Base-by-base conservation (phyloP, 768 basidiomycete genomes). In the Auriscalpium orientale region DNA sequence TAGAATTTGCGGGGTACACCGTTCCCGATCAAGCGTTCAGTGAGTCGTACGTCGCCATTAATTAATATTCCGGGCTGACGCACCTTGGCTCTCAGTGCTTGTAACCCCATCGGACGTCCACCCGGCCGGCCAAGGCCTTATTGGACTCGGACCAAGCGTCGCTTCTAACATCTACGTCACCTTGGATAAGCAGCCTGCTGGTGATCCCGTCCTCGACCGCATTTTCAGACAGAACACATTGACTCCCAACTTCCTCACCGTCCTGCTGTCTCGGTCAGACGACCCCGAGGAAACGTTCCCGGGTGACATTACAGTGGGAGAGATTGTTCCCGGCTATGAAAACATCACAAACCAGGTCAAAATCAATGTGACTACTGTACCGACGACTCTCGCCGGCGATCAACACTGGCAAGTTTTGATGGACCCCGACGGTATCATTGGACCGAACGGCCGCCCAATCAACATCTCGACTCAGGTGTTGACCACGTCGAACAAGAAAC, bases 11-110 rank as follows among this genome's bases (percentile, higher is more conserved):
- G 38, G 77, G 77, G 16, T 76, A 73, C 60, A 70, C 65, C 1
- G 70, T 80, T 13, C 52, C 64, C 8, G 61, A 80, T 62, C 77
- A 81, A 67, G 73, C 79, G 58, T 76, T 71, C 65, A 47, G 79
- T 80, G 78, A 66, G 67, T 65, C 22, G 5, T 20, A 37, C 15
- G 8, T 56, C 2, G n/a, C n/a, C n/a, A n/a, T n/a, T n/a, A n/a
- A n/a, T n/a, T n/a, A n/a, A 28, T 28, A 28, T 28, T 5, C 22
- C 3, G 5, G 22, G 22, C 22, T 28, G 22, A 28, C 2, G 22
- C 22, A 28, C 22, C 22, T 28, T n/a, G n/a, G 22, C 44, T 8
- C 50, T 21, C 61, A 83, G 80, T 82, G 51, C 66, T 76, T 53
- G 67, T 78, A 13, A 53, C 67, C 15, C 69, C 73, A 12, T 64